These are phyloP conservation scores for Cyclocybe cylindracea DNA, from an alignment of 768 basidiomycete genomes.

Conservation along the genomic window DNA sequence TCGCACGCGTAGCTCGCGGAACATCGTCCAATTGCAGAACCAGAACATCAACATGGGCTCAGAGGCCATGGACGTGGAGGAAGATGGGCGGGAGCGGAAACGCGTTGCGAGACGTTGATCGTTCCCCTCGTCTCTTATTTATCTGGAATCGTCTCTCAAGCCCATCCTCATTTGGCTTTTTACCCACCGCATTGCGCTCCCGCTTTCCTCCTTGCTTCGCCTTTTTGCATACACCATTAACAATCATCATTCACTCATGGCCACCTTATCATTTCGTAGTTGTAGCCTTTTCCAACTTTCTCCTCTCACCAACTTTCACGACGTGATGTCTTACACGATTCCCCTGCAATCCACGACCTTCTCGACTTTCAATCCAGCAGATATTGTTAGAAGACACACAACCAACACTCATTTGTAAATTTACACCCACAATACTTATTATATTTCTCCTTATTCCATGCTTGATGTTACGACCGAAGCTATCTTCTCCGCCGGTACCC, in stretches of 20 bases:
- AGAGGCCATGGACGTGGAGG: conserved; percentile 76
- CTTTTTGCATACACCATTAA: conserved; percentile 6
- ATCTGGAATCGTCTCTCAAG: neutral
- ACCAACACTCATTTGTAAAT: neutral
- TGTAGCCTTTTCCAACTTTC: conserved; percentile 3
- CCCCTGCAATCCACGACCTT: neutral
- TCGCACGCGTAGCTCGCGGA: conserved; percentile 55
- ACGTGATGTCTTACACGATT: conserved; percentile 6
- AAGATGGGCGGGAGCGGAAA: conserved; percentile 75
- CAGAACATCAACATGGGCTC: conserved; percentile 35
- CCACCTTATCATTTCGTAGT: conserved; percentile 4
- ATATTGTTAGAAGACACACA: no score
- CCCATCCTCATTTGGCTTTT: conserved; percentile 2
- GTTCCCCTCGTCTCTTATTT: neutral
- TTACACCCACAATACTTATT: conserved; percentile 1
- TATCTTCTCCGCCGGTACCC: no score
- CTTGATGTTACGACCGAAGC: no score
- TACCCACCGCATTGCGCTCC: conserved; percentile 4
- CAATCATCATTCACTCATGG: neutral
- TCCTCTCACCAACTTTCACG: conserved; percentile 6
- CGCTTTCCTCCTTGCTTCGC: neutral
- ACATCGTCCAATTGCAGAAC: conserved; percentile 32
- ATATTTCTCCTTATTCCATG: neutral
- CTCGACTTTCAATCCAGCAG: neutral
- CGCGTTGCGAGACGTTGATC: conserved; percentile 64